Conservation (phyloP, 805 yeast genomes). For the Candida manassasensis region DNA sequence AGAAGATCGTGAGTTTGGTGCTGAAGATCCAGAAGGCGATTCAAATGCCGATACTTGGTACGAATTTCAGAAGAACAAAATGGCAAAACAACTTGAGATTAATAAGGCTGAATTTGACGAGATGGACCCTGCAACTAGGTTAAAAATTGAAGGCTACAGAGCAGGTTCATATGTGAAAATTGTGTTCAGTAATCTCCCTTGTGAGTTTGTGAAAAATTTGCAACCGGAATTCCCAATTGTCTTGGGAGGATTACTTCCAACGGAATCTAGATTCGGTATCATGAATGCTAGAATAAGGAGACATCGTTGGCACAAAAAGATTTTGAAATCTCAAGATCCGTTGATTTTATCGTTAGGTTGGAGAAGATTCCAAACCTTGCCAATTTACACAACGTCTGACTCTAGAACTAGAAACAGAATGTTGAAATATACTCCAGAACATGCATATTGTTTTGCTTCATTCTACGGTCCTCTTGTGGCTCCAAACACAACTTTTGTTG, state of each 20-base stretch:
- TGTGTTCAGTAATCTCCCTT: conserved; percentile 78
- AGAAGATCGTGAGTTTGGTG: conserved; percentile 59
- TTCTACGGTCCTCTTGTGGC: conserved; percentile 97
- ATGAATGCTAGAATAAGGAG: conserved; percentile 91
- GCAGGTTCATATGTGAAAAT: conserved; percentile 93
- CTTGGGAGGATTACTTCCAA: conserved; percentile 84
- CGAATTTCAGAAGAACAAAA: conserved; percentile 92
- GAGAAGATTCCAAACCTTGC: conserved; percentile 97
- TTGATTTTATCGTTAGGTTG: conserved; percentile 90
- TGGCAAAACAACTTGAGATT: conserved; percentile 93
- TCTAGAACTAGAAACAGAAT: conserved; percentile 96
- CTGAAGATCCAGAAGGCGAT: conserved; percentile 70
- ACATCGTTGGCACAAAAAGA: conserved; percentile 98
- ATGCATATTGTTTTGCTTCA: conserved; percentile 91
- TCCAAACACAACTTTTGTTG: conserved; percentile 96
- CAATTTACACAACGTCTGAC: conserved; percentile 93
- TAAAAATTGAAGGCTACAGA: conserved; percentile 81
- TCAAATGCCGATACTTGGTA: conserved; percentile 93
- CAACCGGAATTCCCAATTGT: conserved; percentile 82
- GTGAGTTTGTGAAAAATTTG: conserved; percentile 84
- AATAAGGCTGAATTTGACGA: conserved; percentile 74
- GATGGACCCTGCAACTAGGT: conserved; percentile 73
- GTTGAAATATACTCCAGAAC: conserved; percentile 98
- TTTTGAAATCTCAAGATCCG: conserved; percentile 93
- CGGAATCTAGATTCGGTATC: conserved; percentile 90